Base-by-base conservation (phyloP, 768 basidiomycete genomes). In the Polyporus arcularius region DNA sequence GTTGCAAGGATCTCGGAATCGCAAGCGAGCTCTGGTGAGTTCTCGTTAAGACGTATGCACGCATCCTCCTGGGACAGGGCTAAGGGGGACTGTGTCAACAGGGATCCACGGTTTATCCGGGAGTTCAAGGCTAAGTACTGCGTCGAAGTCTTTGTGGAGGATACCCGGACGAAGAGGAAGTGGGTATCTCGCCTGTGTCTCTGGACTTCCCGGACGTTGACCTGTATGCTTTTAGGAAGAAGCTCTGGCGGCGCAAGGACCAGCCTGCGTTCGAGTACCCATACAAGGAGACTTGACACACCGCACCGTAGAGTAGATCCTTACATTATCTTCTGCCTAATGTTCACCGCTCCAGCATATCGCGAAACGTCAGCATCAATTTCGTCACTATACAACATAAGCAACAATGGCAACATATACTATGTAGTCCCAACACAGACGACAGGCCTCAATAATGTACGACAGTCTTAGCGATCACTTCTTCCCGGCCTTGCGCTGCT, bases 81-180 rank as follows among this genome's bases (percentile, higher is more conserved):
- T 26, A 26, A 26, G 21, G 21, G 2, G 21, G 21, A 26, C 21
- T 26, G 30, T 1, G 42, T 46, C 32, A 0, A 0, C 63, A 95
- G 93, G 95, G 96, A 98, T 70, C 96, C 96, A 28, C 87, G 90
- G 0, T 98, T 96, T 75, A 95, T 98, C 67, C 88, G 94, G 32
- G 86, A 90, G 68, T 98, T 96, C 82, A 98, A 96, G 76, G 74
- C 82, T 3, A 82, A 93, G 68, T 65, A 96, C 68, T 93, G 92
- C 67, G 68, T 89, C 7, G 95, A 98, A 69, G 85, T 95, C 3
- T 97, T 88, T 71, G 92, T 79, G 0, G 94, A 96, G 70, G 88
- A 98, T 69, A 53, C 87, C 0, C 79, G 85, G 0, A 93, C 89
- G 10, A 96, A 96, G 80, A 92, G 89, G 76, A 98, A 96, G 96